These are phyloP conservation scores for Russula brevipes DNA, from an alignment of 768 basidiomycete genomes.

Conservation along the genomic window DNA sequence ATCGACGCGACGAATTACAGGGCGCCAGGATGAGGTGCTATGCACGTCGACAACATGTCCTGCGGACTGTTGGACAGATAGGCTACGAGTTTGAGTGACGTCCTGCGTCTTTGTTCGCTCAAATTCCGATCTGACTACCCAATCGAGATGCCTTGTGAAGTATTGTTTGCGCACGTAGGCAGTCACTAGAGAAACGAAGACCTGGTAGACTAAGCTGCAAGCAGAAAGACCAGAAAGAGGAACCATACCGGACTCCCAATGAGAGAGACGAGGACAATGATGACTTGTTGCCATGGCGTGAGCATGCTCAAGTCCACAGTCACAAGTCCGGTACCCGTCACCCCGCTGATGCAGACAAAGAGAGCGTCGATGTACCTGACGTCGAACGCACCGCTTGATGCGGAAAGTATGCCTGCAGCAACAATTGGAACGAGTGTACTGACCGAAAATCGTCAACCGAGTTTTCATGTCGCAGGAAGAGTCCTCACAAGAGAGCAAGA, in stretches of 20 bases:
- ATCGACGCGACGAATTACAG: neutral
- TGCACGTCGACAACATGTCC: neutral
- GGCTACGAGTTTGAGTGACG: neutral
- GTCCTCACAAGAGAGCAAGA: constrained; percentile 30
- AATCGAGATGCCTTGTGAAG: constrained; percentile 16
- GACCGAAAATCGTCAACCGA: neutral
- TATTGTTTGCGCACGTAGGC: constrained; percentile 36
- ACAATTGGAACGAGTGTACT: constrained; percentile 38
- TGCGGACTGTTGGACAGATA: neutral
- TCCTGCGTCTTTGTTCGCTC: constrained; percentile 10
- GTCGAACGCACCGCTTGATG: constrained; percentile 35
- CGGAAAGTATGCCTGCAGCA: constrained; percentile 42
- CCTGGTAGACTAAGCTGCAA: constrained; percentile 22
- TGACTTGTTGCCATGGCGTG: constrained; percentile 31
- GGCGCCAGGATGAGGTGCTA: neutral
- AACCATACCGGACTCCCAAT: constrained; percentile 28
- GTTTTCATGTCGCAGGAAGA: neutral
- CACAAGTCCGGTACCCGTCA: constrained; percentile 34
- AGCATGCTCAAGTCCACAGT: constrained; percentile 32
- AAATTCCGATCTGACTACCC: constrained; percentile 26
- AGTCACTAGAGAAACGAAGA: constrained; percentile 38
- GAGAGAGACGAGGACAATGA: constrained; percentile 29
- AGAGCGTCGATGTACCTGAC: constrained; percentile 37
- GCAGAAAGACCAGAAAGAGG: neutral
- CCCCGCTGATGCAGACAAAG: constrained; percentile 36